These are phyloP conservation scores for Tricholoma furcatifolium DNA, from an alignment of 768 basidiomycete species.

Conservation along the genomic window DNA sequence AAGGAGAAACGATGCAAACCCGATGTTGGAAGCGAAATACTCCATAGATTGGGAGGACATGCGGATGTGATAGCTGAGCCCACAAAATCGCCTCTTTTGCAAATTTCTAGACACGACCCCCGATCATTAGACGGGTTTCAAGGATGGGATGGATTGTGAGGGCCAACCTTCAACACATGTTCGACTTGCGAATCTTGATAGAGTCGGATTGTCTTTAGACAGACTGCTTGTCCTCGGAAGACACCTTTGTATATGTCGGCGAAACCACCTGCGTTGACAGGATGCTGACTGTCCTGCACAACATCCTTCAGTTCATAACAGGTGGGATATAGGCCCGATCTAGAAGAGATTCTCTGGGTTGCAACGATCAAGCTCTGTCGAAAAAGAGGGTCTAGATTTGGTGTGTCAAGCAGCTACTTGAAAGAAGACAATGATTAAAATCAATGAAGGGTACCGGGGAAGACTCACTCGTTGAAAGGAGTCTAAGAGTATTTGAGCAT, in stretches of 20 bases:
- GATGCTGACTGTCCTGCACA: too few relatives aligned
- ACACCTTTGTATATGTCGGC: neutral
- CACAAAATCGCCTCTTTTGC: too few relatives aligned
- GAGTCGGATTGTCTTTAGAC: neutral
- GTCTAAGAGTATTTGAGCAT: too few relatives aligned
- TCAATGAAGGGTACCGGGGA: neutral
- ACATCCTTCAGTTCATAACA: too few relatives aligned
- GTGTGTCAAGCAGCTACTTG: neutral
- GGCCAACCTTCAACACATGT: neutral
- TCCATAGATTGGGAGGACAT: constrained; percentile 16
- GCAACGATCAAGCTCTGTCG: neutral
- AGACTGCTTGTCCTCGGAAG: neutral
- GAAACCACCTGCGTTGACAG: too few relatives aligned
- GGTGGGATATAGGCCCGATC: neutral
- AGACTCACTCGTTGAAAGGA: too few relatives aligned
- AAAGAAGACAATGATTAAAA: neutral
- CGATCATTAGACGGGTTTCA: neutral
- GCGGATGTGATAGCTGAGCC: constrained; percentile 4
- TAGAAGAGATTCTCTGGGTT: neutral
- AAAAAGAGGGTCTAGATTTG: neutral
- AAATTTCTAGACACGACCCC: neutral
- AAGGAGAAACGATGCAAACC: constrained; percentile 12
- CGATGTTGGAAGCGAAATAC: constrained; percentile 8
- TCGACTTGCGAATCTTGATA: neutral
- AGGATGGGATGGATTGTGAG: neutral